phyloP scores from a whole-genome alignment of 1,139 yeast genomes.

The Pichia sp. region DNA sequence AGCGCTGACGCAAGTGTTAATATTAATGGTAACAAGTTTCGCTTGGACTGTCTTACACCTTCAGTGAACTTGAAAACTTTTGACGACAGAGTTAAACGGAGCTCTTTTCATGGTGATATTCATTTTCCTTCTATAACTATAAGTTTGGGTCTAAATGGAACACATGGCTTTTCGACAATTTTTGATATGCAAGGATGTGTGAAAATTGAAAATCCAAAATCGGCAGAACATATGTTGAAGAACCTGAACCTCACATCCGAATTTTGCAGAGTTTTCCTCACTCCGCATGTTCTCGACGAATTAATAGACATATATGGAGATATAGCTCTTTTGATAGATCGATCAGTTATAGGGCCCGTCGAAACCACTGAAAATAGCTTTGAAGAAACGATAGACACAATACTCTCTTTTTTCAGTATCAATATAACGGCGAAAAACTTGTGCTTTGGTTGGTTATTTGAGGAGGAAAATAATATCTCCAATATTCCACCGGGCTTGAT shows the following conservation, averaged over 20 bases:
- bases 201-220: slow-evolving; percentile 32
- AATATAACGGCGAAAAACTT: slow-evolving; percentile 59
- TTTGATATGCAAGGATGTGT: slow-evolving; percentile 36
- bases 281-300: slow-evolving; percentile 36
- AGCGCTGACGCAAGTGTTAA: not conserved
- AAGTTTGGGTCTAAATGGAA: slow-evolving; percentile 18
- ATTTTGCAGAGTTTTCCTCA: slow-evolving; percentile 49
- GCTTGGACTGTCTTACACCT: slow-evolving; percentile 12
- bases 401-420: slow-evolving; percentile 38
- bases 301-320: slow-evolving; percentile 17
- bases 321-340: slow-evolving; percentile 3
- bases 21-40: slow-evolving; percentile 11
- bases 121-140: slow-evolving; percentile 37
- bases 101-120: slow-evolving; percentile 35
- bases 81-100: slow-evolving; percentile 13
- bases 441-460: slow-evolving; percentile 73
- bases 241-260: slow-evolving; percentile 54
- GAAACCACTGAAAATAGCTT: slow-evolving; percentile 3
- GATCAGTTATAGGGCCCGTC: not conserved
- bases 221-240: slow-evolving; percentile 27
- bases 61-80: slow-evolving; percentile 14
- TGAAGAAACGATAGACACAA: slow-evolving; percentile 8
- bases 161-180: slow-evolving; percentile 24
- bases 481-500: slow-evolving; percentile 57
- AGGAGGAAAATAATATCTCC: slow-evolving; percentile 20